Conservation (phyloP, 2,329 filamentous ascomycete species). For the Ceratocystis cacaofunesta region DNA sequence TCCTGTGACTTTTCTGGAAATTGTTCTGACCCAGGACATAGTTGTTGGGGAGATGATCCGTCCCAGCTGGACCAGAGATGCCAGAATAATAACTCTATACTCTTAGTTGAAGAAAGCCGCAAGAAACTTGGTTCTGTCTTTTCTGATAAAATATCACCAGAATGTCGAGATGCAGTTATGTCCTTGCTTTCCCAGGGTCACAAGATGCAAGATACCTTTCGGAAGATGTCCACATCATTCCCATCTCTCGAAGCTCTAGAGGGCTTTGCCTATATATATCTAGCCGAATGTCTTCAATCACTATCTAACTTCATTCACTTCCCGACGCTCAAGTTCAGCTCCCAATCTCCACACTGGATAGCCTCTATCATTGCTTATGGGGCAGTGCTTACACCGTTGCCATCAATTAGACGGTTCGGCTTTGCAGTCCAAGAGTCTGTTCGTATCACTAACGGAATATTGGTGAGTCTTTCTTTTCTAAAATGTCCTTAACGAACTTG, state of each 20-base stretch:
- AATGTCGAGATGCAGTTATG: constrained; percentile 46
- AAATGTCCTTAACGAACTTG: background rate
- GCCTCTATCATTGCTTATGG: constrained; percentile 46
- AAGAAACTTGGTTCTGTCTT: constrained; percentile 28
- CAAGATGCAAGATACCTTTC: constrained; percentile 34
- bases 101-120: constrained; percentile 28
- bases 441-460: constrained; percentile 23
- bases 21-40: constrained; percentile 28
- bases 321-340: constrained; percentile 41
- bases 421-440: constrained; percentile 39
- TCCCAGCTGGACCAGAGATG: constrained; percentile 26
- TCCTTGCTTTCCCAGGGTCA: constrained; percentile 48
- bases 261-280: constrained; percentile 44
- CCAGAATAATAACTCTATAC: constrained; percentile 13
- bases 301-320: constrained; percentile 48
- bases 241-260: constrained; percentile 46
- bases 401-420: constrained; percentile 45
- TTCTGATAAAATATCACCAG: constrained; percentile 30
- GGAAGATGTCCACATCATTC: constrained; percentile 43
- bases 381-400: constrained; percentile 41
- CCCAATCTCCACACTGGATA: constrained; percentile 43
- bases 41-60: constrained; percentile 29
- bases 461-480: constrained; percentile 20
- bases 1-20: constrained; percentile 4
- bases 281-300: constrained; percentile 41